These are phyloP conservation scores for Colletotrichum navitas DNA, from an alignment of 2,329 filamentous ascomycete genomes.

Conservation along the genomic window DNA sequence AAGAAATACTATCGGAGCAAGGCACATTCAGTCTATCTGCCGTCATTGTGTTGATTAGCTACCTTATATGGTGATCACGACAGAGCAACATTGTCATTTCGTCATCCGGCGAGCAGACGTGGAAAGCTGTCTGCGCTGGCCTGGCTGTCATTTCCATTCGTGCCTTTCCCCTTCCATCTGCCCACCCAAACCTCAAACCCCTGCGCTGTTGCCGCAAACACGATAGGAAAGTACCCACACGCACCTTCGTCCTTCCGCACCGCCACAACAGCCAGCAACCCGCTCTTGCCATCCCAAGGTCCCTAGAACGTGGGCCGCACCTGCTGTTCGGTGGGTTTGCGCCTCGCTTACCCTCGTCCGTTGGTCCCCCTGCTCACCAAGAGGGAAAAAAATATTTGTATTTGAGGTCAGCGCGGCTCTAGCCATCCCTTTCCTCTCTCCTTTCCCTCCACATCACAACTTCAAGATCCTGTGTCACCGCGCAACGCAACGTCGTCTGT, in stretches of 20 bases:
- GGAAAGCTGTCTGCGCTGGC: background rate
- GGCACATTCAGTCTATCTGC: background rate
- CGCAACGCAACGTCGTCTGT: conserved; percentile 62
- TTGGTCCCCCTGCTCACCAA: conserved; percentile 39
- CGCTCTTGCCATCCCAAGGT: conserved; percentile 33
- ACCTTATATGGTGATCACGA: conserved; percentile 25
- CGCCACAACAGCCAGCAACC: conserved; percentile 33
- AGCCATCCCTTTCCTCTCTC: conserved; percentile 49
- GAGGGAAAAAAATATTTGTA: conserved; percentile 56
- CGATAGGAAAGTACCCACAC: conserved; percentile 40
- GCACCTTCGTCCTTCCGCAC: conserved; percentile 30
- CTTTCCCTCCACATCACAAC: conserved; percentile 57
- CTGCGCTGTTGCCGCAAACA: conserved; percentile 36
- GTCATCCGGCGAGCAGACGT: conserved; percentile 30
- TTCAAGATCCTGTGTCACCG: conserved; percentile 61
- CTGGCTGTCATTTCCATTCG: conserved; percentile 27
- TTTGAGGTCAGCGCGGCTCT: conserved; percentile 43
- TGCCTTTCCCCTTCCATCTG: conserved; percentile 23
- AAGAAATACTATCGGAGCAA: background rate
- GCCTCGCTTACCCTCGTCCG: conserved; percentile 41
- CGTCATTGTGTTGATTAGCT: conserved; percentile 16
- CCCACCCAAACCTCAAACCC: conserved; percentile 22
- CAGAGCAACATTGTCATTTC: conserved; percentile 24
- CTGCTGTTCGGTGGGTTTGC: conserved; percentile 41
- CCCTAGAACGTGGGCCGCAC: conserved; percentile 36